Percentiles rank a stretch among this genome's conserved stretches.
Conservation (phyloP, 2,329 filamentous ascomycete species). For the Huntiella decipiens region DNA sequence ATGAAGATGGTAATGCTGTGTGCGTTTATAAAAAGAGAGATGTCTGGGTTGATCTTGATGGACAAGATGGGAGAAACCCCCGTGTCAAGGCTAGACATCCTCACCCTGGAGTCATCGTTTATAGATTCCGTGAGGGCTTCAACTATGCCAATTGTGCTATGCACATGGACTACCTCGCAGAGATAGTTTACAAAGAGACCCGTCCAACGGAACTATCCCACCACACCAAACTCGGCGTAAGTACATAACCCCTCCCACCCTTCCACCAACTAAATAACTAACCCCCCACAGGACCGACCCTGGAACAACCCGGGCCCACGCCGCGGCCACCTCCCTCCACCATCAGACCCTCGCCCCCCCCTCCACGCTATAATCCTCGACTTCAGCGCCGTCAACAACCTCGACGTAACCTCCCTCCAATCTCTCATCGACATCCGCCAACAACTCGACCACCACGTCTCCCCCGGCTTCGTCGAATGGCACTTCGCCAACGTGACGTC, state of each 20-base stretch:
- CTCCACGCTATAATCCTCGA: slow-evolving; percentile 38
- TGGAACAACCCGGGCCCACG: slow-evolving; percentile 35
- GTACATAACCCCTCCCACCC: slow-evolving; percentile 12
- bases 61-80: slow-evolving; percentile 32
- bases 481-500: slow-evolving; percentile 36
- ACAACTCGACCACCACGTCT: slow-evolving; percentile 32
- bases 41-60: slow-evolving; percentile 29
- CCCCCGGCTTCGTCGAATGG: slow-evolving; percentile 29
- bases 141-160: slow-evolving; percentile 35
- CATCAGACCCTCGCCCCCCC: slow-evolving; percentile 23
- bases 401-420: slow-evolving; percentile 40
- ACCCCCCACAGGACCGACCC: slow-evolving; percentile 23
- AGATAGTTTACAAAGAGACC: slow-evolving; percentile 26
- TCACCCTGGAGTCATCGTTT: slow-evolving; percentile 35
- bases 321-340: slow-evolving; percentile 17
- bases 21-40: slow-evolving; percentile 4
- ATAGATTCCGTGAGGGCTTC: slow-evolving; percentile 35
- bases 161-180: slow-evolving; percentile 30
- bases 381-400: slow-evolving; percentile 34
- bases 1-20: slow-evolving; percentile 7
- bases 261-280: slow-evolving; percentile 3
- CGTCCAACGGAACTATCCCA: slow-evolving; percentile 25
- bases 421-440: slow-evolving; percentile 36
- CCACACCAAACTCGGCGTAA: slow-evolving; percentile 28
- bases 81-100: slow-evolving; percentile 25